Conservation (phyloP, 768 basidiomycete genomes). For the Boletus eberwhitei region DNA sequence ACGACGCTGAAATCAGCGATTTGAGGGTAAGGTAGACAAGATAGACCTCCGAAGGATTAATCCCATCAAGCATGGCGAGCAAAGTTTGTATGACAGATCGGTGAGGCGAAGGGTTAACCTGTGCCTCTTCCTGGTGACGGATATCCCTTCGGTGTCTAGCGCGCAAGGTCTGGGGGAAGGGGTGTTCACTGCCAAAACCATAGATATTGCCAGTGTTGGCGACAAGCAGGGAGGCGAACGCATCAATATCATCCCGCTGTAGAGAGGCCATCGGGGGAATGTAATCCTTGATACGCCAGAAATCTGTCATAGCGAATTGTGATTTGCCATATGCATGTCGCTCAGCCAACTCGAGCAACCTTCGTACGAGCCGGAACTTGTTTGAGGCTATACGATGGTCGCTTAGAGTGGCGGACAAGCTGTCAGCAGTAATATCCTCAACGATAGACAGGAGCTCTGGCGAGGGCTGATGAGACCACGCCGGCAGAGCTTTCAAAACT, state of each 20-base stretch:
- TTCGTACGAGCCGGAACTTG: constrained; percentile 74
- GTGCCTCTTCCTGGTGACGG: constrained; percentile 13
- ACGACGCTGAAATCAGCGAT: constrained; percentile 44
- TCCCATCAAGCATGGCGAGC: constrained; percentile 56
- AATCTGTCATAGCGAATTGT: constrained; percentile 57
- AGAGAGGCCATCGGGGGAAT: constrained; percentile 56
- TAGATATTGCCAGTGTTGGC: constrained; percentile 57
- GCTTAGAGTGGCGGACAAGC: constrained; percentile 52
- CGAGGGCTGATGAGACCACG: constrained; percentile 72
- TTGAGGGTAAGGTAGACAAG: constrained; percentile 64
- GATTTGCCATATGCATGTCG: constrained; percentile 36
- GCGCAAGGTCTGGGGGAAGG: constrained; percentile 40
- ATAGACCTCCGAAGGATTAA: constrained; percentile 46
- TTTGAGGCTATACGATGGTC: constrained; percentile 63
- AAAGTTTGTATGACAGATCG: constrained; percentile 52
- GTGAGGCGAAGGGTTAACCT: constrained; percentile 35
- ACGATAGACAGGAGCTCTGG: constrained; percentile 42
- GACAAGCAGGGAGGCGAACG: constrained; percentile 66
- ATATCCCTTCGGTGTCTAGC: constrained; percentile 31
- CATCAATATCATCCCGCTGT: constrained; percentile 65
- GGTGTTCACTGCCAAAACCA: constrained; percentile 54
- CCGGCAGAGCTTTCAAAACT: constrained; percentile 55
- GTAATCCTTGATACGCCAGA: constrained; percentile 83
- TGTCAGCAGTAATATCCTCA: constrained; percentile 43
- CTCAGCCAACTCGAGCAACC: constrained; percentile 50